Percentiles rank a stretch among this genome's conserved stretches.
These are phyloP conservation scores for Trifolium dubium DNA, from an alignment of 306 rosid species.

Conservation along the genomic window DNA sequence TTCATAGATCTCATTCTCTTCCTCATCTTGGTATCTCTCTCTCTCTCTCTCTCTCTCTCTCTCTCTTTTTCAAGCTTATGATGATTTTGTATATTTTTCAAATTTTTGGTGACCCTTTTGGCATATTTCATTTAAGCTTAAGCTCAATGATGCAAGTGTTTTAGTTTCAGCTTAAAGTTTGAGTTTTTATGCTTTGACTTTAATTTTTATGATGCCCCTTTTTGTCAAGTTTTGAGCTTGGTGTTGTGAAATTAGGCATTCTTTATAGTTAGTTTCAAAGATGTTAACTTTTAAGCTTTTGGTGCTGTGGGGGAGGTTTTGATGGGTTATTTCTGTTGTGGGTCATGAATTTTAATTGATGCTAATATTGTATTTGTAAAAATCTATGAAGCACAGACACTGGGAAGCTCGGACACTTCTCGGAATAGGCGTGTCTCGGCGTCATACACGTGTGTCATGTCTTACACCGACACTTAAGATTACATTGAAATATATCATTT, in stretches of 20 bases:
- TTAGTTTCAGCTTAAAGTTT: slow-evolving; percentile 34
- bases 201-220: neutral
- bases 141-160: slow-evolving; percentile 11
- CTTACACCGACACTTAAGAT: too few relatives aligned
- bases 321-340: slow-evolving; percentile 19
- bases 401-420: too few relatives aligned
- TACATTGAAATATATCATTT: too few relatives aligned
- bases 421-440: too few relatives aligned
- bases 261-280: neutral
- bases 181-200: slow-evolving; percentile 26
- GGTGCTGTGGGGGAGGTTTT: slow-evolving; percentile 4
- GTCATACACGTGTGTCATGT: too few relatives aligned
- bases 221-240: slow-evolving; percentile 33
- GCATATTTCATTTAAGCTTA: slow-evolving; percentile 17
- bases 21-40: slow-evolving; percentile 25
- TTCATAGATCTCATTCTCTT: slow-evolving; percentile 47
- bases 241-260: slow-evolving; percentile 21
- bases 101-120: slow-evolving; percentile 38
- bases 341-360: slow-evolving; percentile 29
- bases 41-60: neutral
- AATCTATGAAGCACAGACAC: too few relatives aligned
- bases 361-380: neutral
- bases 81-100: neutral
- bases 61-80: slow-evolving; percentile 10
- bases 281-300: slow-evolving; percentile 27